Base-by-base conservation (phyloP, 2,329 filamentous ascomycete genomes). In the Arthroderma sp. region DNA sequence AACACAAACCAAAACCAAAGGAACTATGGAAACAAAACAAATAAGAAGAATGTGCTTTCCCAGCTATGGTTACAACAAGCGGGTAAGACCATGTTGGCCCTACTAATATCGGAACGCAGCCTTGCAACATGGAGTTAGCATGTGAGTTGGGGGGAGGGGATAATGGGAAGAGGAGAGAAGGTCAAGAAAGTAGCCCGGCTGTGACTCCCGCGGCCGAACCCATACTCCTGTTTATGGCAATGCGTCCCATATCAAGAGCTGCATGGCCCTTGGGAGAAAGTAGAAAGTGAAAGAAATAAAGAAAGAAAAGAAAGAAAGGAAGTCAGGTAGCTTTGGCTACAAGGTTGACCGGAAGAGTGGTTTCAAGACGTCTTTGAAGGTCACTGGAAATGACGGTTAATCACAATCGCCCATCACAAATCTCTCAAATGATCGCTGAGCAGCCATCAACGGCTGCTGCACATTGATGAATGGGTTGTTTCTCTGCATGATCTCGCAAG, bases 401-500 rank as follows among this genome's bases (percentile, higher is more conserved):
- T 22, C 15, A 22, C 15, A 22, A 3, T 22, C 42, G 30, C 31
- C 45, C n/a, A 36, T 11, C n/a, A 50, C n/a, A 6, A 48, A 50
- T 4, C 44, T 10, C 5, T 52, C 50, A 43, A 52, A 49, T 7
- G 50, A 50, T 15, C 46, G 33, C 40, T 39, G 40, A 6, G 32
- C 11, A 6, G 22, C 7, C 4, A 37, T 11, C 15, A 11, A 8
- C 4, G 34, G 28, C 27, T 30, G 32, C 30, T 33, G 5, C 7
- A 37, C n/a, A 36, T 11, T n/a, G 31, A 28, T 11, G 29, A 53
- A 53, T 1, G 51, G 51, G 29, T 53, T 38, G 38, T 48, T 50
- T 36, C 48, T 48, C 22, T 34, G 9, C 48, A 50, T 50, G 37
- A 50, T 29, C 32, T 41, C 40, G 15, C 27, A 36, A 3, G 39